phyloP scores from a whole-genome alignment of 176 grass and related monocot genomes.

The Hsuehochloa calcarea region DNA sequence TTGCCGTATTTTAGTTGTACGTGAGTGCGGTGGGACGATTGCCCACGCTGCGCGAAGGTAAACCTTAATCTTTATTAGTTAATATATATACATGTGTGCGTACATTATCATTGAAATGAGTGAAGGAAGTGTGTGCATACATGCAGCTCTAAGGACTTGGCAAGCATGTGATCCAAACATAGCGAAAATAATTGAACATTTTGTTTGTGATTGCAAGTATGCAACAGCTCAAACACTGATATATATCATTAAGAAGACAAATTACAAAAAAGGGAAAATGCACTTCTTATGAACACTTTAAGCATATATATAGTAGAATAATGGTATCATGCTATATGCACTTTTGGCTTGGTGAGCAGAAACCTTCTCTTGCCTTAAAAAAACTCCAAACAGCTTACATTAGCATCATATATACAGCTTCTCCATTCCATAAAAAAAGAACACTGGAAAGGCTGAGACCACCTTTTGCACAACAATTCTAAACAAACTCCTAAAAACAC shows the following conservation, averaged over 20 bases:
- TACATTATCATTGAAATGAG: constrained; percentile 6
- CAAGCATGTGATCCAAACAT: constrained; percentile 32
- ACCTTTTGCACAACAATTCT: too few species aligned
- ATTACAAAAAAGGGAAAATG: constrained; percentile 6
- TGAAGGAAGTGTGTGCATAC: not conserved
- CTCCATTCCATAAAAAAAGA: too few species aligned
- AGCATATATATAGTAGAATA: constrained; percentile 1
- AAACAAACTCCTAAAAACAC: too few species aligned
- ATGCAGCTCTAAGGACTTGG: constrained; percentile 22
- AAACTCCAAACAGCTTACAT: too few species aligned
- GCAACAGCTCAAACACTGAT: constrained; percentile 35
- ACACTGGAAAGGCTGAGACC: too few species aligned
- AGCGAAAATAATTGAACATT: constrained; percentile 22
- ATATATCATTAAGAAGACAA: constrained; percentile 6
- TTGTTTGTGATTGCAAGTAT: constrained; percentile 17
- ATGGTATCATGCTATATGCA: not conserved
- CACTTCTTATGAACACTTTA: constrained; percentile 30
- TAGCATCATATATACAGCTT: too few species aligned
- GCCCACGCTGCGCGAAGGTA: too few species aligned
- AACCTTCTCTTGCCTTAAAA: too few species aligned
- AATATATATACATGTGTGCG: not conserved
- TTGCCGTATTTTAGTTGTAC: too few species aligned
- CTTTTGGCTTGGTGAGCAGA: too few species aligned
- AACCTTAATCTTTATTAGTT: too few species aligned
- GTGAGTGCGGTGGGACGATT: too few species aligned